Conservation (phyloP, 108 stramenopile genomes). For the Cyclostephanos invisitatus region DNA sequence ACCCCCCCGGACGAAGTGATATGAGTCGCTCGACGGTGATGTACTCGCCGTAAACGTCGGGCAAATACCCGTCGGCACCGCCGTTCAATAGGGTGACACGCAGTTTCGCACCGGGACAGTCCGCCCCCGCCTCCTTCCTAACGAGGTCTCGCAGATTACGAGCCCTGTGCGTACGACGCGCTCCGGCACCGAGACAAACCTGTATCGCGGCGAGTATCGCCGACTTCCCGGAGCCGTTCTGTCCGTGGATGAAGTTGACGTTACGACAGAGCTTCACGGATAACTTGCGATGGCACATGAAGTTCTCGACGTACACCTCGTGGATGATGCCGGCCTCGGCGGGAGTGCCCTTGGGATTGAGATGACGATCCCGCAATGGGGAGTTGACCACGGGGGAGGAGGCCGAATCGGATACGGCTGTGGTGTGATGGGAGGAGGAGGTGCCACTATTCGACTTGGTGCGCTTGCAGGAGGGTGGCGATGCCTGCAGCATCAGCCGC, state of each 20-base stretch:
- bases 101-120: constrained; percentile 65
- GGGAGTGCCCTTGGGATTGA: constrained; percentile 49
- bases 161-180: constrained; percentile 84
- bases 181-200: constrained; percentile 94
- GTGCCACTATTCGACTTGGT: constrained; percentile 4
- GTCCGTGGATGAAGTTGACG: constrained; percentile 95
- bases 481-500: neutral
- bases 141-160: constrained; percentile 86
- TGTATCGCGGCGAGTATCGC: constrained; percentile 96
- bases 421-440: neutral
- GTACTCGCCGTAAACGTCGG: constrained; percentile 84
- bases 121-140: constrained; percentile 74
- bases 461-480: neutral
- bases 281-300: constrained; percentile 93
- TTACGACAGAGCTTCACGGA: constrained; percentile 73
- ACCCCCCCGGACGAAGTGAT: constrained; percentile 65
- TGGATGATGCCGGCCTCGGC: constrained; percentile 73
- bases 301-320: constrained; percentile 88
- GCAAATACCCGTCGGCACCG: constrained; percentile 85
- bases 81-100: constrained; percentile 89
- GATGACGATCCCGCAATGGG: constrained; percentile 30
- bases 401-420: neutral
- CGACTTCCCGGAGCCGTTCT: constrained; percentile 93
- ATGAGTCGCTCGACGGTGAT: constrained; percentile 91
- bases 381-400: constrained; percentile 17